Percentiles rank a stretch among this genome's conserved stretches.
Evolutionary conservation across 106 monocot genomes (phyloP).

Genomic region (Phalaenopsis aphrodite): DNA sequence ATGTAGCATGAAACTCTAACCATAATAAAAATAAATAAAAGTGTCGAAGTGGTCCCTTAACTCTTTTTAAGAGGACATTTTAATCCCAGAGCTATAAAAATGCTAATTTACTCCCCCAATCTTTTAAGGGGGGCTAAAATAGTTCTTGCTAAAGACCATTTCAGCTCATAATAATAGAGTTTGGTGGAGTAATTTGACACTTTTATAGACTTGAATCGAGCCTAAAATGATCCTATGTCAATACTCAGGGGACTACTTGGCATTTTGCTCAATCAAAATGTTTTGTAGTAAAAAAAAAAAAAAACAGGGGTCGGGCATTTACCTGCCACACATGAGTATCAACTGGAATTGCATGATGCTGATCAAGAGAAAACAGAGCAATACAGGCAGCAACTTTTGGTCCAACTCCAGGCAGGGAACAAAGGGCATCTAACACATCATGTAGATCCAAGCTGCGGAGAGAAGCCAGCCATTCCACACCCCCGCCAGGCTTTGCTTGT

Average conservation of each 20-base stretch:
- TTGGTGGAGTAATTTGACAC: no score
- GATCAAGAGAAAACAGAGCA: constrained; percentile 95
- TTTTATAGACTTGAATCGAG: no score
- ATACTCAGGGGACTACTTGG: no score
- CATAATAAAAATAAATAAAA: neutral
- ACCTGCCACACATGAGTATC: constrained; percentile 99
- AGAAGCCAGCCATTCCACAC: constrained; percentile 80
- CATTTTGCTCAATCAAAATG: no score
- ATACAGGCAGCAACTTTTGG: constrained; percentile 96
- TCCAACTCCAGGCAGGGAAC: constrained; percentile 92
- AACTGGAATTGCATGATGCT: constrained; percentile 96
- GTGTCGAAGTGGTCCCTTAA: no score
- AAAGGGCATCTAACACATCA: constrained; percentile 65
- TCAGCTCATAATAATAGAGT: no score
- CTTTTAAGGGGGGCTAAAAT: no score
- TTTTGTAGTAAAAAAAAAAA: neutral
- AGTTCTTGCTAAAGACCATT: no score
- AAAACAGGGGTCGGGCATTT: neutral
- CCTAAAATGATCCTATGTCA: no score
- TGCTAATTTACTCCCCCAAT: no score
- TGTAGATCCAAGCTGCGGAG: constrained; percentile 63
- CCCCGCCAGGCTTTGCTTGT: constrained; percentile 79
- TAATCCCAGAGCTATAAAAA: no score
- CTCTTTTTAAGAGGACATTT: no score
- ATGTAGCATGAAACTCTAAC: neutral